These are phyloP conservation scores for Linum tenue DNA, from an alignment of 345 rosid genomes.

Conservation along the genomic window DNA sequence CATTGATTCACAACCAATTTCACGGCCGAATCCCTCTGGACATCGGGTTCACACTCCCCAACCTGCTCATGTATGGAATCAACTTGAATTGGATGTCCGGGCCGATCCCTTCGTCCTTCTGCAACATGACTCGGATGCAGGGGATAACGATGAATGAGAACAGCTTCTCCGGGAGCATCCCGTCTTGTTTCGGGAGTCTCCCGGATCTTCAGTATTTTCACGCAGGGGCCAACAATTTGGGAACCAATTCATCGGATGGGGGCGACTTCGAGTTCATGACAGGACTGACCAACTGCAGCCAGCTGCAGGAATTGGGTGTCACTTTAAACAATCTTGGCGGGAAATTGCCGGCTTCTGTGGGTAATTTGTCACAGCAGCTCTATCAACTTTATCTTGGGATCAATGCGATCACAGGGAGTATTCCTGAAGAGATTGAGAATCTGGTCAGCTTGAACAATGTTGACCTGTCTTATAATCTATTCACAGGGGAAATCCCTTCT, in stretches of 20 bases:
- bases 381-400: neutral
- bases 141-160: neutral
- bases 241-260: neutral
- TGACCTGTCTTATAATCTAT: neutral
- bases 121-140: slow-evolving; percentile 1
- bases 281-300: slow-evolving; percentile 1
- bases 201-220: neutral
- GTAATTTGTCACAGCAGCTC: neutral
- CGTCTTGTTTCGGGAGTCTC: neutral
- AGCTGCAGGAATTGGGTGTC: neutral
- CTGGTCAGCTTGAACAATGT: neutral
- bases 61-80: neutral
- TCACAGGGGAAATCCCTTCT: neutral
- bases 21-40: neutral
- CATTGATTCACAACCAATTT: too few species aligned
- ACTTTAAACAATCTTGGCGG: neutral
- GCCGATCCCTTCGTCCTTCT: neutral
- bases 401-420: neutral
- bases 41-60: slow-evolving; percentile 2
- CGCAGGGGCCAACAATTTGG: neutral
- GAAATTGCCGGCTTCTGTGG: neutral
- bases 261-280: neutral
- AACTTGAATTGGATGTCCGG: neutral
- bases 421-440: slow-evolving; percentile 4
- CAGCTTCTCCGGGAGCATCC: neutral